Evolutionary conservation across 2,329 filamentous ascomycete species (phyloP).

Genomic region (Colletotrichum somersetense): DNA sequence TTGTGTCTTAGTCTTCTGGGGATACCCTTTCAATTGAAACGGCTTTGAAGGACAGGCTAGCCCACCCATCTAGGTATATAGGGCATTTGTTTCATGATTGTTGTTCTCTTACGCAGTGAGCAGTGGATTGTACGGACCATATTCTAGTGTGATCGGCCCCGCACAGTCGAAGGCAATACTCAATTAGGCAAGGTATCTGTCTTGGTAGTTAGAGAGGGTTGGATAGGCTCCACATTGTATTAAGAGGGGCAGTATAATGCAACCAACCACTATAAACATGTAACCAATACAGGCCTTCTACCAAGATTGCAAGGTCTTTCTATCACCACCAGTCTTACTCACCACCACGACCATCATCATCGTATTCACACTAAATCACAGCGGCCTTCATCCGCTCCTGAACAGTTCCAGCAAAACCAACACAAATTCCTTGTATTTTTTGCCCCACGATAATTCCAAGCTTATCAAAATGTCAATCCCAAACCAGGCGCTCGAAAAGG

Average conservation of each 20-base stretch:
- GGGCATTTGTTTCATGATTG: background rate
- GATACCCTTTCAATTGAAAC: background rate
- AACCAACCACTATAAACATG: background rate
- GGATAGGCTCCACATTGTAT: background rate
- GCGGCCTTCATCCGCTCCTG: background rate
- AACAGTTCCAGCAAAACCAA: background rate
- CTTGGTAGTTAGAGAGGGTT: too few species aligned
- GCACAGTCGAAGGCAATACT: too few species aligned
- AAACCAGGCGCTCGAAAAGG: conserved; percentile 95
- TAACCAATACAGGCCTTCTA: background rate
- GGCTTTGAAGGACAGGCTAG: background rate
- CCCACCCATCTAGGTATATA: background rate
- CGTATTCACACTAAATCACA: background rate
- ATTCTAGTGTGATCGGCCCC: background rate
- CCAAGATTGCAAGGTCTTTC: background rate
- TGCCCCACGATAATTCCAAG: background rate
- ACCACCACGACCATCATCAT: background rate
- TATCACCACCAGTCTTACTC: background rate
- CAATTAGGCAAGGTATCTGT: too few species aligned
- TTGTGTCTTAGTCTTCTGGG: background rate
- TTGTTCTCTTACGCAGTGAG: background rate
- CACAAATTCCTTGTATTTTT: background rate
- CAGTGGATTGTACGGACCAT: background rate
- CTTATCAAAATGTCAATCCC: conserved; percentile 83
- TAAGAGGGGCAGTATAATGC: background rate